Conservation (phyloP, 2,329 filamentous ascomycete genomes). For the Lachnellula subtilissima region DNA sequence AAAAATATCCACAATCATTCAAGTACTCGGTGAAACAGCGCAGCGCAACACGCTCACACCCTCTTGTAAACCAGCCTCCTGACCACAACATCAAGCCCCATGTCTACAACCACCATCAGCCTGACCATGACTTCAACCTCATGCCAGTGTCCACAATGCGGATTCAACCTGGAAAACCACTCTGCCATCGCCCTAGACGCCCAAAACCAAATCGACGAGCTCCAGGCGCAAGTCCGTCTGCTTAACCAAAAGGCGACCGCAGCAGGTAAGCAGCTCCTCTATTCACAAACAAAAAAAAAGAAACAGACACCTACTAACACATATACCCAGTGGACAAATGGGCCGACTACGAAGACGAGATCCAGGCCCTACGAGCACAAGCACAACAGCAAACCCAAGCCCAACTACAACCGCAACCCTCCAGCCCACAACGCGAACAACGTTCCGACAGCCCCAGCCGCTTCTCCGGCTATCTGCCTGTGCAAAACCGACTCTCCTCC, state of each 20-base stretch:
- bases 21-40: background rate
- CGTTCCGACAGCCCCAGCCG: constrained; percentile 10
- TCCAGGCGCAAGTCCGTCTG: constrained; percentile 65
- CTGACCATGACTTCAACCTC: background rate
- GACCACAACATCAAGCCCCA: background rate
- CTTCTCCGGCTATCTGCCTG: constrained; percentile 25
- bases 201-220: constrained; percentile 59
- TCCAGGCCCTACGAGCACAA: constrained; percentile 52
- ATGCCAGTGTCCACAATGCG: background rate
- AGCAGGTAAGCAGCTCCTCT: constrained; percentile 40
- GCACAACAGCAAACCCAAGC: constrained; percentile 14
- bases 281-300: background rate
- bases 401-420: constrained; percentile 7
- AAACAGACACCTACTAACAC: background rate
- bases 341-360: constrained; percentile 79
- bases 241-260: constrained; percentile 68
- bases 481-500: constrained; percentile 35
- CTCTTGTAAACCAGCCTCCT: background rate
- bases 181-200: constrained; percentile 30
- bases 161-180: background rate
- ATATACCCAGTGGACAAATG: constrained; percentile 50
- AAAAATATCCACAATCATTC: background rate
- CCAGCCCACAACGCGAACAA: constrained; percentile 5
- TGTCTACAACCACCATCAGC: background rate
- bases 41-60: background rate